These are phyloP conservation scores for Chamaecrista fasciculata DNA, from an alignment of 306 rosid genomes.

Conservation along the genomic window DNA sequence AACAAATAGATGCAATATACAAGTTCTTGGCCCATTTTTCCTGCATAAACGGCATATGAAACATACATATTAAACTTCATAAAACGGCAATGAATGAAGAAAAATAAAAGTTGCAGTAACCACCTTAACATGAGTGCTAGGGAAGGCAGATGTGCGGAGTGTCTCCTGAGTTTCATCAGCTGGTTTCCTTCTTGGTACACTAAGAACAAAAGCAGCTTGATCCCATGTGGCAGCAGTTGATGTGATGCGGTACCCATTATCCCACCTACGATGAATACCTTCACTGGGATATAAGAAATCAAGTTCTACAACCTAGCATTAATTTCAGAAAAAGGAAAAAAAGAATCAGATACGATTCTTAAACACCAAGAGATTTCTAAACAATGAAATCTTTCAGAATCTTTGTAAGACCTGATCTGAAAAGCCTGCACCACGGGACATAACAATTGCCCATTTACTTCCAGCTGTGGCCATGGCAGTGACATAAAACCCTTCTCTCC, in stretches of 20 bases:
- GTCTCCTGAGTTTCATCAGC: constrained; percentile 85
- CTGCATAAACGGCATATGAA: constrained; percentile 43
- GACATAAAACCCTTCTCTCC: constrained; percentile 74
- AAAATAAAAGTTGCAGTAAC: background rate
- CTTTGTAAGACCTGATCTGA: constrained; percentile 56
- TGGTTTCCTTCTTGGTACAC: constrained; percentile 67
- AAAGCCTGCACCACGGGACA: constrained; percentile 79
- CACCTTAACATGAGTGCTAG: constrained; percentile 81
- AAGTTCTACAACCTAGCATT: constrained; percentile 67
- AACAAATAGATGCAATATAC: constrained; percentile 74
- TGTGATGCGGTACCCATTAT: constrained; percentile 65
- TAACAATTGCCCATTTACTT: constrained; percentile 69
- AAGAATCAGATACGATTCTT: background rate
- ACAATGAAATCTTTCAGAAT: background rate
- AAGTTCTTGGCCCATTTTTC: constrained; percentile 88
- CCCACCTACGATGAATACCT: constrained; percentile 80
- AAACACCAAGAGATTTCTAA: background rate
- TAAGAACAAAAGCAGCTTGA: constrained; percentile 77
- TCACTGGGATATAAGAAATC: constrained; percentile 82
- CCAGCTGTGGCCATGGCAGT: constrained; percentile 82
- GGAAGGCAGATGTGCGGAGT: constrained; percentile 78
- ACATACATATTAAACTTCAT: constrained; percentile 6
- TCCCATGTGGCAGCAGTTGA: constrained; percentile 81
- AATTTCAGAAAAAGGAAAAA: background rate
- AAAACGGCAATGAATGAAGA: background rate